Conservation (phyloP, 768 basidiomycete genomes). For the Trichaptum fuscoviolaceum region DNA sequence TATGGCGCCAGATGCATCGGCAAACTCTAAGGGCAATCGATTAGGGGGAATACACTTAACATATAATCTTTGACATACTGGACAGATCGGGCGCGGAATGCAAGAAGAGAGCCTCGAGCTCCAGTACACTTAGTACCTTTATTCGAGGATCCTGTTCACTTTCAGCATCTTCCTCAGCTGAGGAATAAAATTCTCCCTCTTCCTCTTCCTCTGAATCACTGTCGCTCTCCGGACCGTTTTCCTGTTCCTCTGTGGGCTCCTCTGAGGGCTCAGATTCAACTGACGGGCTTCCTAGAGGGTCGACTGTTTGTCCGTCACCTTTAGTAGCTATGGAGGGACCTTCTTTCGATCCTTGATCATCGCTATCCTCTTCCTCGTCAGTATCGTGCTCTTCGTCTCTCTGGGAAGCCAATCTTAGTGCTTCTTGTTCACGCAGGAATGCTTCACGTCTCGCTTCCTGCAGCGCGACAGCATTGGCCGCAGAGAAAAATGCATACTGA, state of each 20-base stretch:
- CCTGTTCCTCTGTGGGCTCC: conserved; percentile 9
- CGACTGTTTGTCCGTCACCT: conserved; percentile 16
- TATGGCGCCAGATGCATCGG: conserved; percentile 47
- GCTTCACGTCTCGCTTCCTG: conserved; percentile 68
- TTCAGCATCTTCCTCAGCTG: conserved; percentile 47
- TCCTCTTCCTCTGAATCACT: conserved; percentile 26
- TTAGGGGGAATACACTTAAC: conserved; percentile 8
- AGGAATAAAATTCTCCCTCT: conserved; percentile 42
- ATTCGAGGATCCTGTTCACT: conserved; percentile 60
- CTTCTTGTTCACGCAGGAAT: conserved; percentile 22
- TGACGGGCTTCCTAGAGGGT: conserved; percentile 12
- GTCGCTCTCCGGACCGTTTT: conserved; percentile 25
- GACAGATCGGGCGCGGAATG: conserved; percentile 64
- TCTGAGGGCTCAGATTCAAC: conserved; percentile 13
- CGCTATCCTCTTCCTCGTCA: conserved; percentile 26
- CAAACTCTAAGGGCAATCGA: conserved; percentile 43
- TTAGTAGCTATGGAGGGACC: too few relatives aligned
- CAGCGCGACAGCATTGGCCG: conserved; percentile 77
- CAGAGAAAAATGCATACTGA: conserved; percentile 90
- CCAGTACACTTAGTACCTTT: conserved; percentile 75
- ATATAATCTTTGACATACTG: conserved; percentile 34
- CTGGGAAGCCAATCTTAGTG: conserved; percentile 21
- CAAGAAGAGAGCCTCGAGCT: conserved; percentile 81
- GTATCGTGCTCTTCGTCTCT: conserved; percentile 20
- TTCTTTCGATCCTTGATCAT: too few relatives aligned